Evolutionary conservation across 2,329 filamentous ascomycete species (phyloP).

Genomic region (Cladosporium colombiae): DNA sequence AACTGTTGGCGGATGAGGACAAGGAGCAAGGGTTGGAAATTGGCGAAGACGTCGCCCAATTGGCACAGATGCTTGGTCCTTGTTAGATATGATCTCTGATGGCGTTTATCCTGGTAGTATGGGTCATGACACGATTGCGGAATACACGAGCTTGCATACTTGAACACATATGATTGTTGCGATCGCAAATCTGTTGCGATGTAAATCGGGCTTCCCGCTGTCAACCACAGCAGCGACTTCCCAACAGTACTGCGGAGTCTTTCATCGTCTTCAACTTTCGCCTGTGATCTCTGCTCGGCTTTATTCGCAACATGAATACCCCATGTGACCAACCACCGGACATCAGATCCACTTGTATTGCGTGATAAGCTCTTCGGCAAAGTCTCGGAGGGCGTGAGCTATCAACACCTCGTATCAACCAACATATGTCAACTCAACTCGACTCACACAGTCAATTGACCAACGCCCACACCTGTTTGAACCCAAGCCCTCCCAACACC

Average conservation of each 20-base stretch:
- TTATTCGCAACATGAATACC: background rate
- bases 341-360: background rate
- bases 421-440: background rate
- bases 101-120: background rate
- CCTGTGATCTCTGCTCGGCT: background rate
- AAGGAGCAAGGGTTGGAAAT: slow-evolving; percentile 18
- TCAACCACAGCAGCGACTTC: background rate
- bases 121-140: background rate
- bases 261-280: background rate
- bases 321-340: background rate
- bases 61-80: slow-evolving; percentile 16
- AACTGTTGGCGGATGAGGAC: slow-evolving; percentile 51
- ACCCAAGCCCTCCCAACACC: background rate
- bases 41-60: background rate
- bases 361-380: background rate
- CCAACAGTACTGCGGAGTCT: background rate
- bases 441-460: background rate
- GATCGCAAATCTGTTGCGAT: background rate
- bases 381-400: slow-evolving; percentile 7
- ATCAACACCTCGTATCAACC: background rate
- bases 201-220: background rate
- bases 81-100: background rate
- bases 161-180: background rate
- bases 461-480: too few relatives aligned
- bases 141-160: background rate